Base-by-base conservation (phyloP, 2,329 filamentous ascomycete genomes). In the Catunica adiposa region DNA sequence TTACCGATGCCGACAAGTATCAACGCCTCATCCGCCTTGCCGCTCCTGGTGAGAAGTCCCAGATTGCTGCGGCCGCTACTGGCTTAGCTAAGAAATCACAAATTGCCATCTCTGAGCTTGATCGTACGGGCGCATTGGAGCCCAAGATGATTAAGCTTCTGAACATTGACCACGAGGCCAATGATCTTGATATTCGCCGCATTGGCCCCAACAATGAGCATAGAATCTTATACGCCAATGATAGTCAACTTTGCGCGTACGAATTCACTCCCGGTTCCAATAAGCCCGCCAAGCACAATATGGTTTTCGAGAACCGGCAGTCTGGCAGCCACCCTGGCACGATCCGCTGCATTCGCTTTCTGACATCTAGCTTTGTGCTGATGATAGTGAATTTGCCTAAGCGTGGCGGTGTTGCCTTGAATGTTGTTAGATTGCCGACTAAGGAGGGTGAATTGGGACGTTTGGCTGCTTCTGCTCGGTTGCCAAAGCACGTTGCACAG, bases 41-140 rank as follows among this genome's bases (percentile, higher is more conserved):
- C 38, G 68, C 70, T 58, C 73, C 74, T 55, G 67, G 73, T 47
- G 74, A 72, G 20, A 70, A 73, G 57, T 75, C 77, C 46, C 77
- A 86, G 58, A 73, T 95, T 40, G 89, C 85, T 58, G 89, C 81
- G 11, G 81, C 85, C 59, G 84, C 88, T 8, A 89, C 88, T 0
- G 86, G 86, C 26, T 72, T 94, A 60, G 82, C 86, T 20, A 81
- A 80, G 59, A 73, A 84, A 51, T 79, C 84, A 11, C 85, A 96
- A 69, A 78, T 96, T 59, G 83, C 87, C 25, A 69, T 95, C 44
- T 94, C 95, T 65, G 78, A 86, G 64, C 79, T 82, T 17, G 72
- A 74, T 20, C 70, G 72, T 1, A 69, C 72, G 1, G 77, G 71
- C 37, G 75, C 70, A 37, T 54, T 59, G 9, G 54, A 34, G 3